Conservation (phyloP, 495 filamentous ascomycete genomes). For the Penicillium pulvis region DNA sequence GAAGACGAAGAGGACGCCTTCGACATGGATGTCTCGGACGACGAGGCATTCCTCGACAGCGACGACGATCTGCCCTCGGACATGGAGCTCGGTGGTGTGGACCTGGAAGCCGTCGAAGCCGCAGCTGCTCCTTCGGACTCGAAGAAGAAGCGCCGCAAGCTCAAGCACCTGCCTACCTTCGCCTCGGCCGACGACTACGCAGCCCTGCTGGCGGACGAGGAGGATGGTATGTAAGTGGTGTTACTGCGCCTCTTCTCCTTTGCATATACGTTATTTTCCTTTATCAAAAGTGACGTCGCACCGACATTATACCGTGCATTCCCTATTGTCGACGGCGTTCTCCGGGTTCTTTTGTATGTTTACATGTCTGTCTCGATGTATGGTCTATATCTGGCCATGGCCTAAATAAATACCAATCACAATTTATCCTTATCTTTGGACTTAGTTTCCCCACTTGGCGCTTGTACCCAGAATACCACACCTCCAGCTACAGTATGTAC, state of each 20-base stretch:
- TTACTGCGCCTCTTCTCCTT: conserved; percentile 1
- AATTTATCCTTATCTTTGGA: background rate
- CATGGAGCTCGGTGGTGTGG: conserved; percentile 46
- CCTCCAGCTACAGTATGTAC: background rate
- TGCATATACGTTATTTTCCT: conserved; percentile 19
- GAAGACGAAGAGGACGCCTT: conserved; percentile 51
- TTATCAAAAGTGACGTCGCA: conserved; percentile 10
- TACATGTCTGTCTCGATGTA: background rate
- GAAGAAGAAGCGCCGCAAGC: conserved; percentile 77
- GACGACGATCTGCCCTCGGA: conserved; percentile 58
- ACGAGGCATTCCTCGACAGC: conserved; percentile 55
- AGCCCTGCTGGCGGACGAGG: conserved; percentile 75
- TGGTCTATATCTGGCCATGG: background rate
- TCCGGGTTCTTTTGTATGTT: conserved; percentile 1
- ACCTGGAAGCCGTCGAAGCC: conserved; percentile 33
- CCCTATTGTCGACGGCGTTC: conserved; percentile 11
- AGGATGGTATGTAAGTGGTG: conserved; percentile 53
- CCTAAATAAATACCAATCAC: background rate
- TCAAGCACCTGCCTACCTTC: conserved; percentile 88
- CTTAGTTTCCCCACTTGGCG: background rate
- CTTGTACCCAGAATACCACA: background rate
- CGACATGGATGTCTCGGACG: conserved; percentile 54
- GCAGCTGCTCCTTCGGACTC: conserved; percentile 35
- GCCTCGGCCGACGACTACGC: conserved; percentile 94
- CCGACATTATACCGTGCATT: conserved; percentile 9